Percentiles rank a stretch among this genome's conserved stretches.
These are phyloP conservation scores for Fusarium pseudograminearum DNA, from an alignment of 2,329 filamentous ascomycete genomes.

Conservation along the genomic window DNA sequence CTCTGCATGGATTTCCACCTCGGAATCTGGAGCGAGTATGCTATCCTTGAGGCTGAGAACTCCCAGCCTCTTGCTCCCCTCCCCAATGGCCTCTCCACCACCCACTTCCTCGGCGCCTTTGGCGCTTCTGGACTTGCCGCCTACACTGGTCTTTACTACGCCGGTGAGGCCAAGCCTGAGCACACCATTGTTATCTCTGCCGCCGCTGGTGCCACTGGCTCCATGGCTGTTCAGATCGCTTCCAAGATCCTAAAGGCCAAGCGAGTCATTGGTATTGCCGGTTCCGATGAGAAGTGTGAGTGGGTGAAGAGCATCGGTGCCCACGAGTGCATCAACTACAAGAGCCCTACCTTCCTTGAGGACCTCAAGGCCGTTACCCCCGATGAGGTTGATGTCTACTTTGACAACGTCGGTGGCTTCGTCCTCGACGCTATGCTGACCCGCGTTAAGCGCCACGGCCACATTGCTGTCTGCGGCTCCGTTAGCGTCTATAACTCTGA, in stretches of 20 bases:
- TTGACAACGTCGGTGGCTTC: conserved; percentile 48
- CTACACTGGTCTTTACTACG: conserved; percentile 44
- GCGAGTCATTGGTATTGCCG: conserved; percentile 48
- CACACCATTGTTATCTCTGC: conserved; percentile 49
- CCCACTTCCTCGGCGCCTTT: conserved; percentile 49
- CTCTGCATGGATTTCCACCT: conserved; percentile 49
- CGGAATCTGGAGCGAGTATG: conserved; percentile 47
- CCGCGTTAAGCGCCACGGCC: conserved; percentile 46
- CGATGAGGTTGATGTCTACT: conserved; percentile 48
- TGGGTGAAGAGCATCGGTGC: conserved; percentile 48
- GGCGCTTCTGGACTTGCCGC: conserved; percentile 47
- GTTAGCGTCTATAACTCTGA: conserved; percentile 47
- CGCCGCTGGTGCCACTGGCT: conserved; percentile 48
- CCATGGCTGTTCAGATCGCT: conserved; percentile 49
- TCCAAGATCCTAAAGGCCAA: conserved; percentile 47
- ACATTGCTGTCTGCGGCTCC: conserved; percentile 46
- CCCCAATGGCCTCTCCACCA: conserved; percentile 41
- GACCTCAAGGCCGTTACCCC: conserved; percentile 47
- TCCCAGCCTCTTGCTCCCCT: conserved; percentile 44
- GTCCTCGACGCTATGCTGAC: conserved; percentile 48
- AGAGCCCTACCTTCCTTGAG: conserved; percentile 47
- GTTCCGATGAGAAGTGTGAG: conserved; percentile 47
- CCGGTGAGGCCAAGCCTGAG: conserved; percentile 46
- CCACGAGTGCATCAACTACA: conserved; percentile 49
- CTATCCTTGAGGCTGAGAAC: conserved; percentile 45